These are phyloP conservation scores for Fusarium brachygibbosum DNA, from an alignment of 2,329 filamentous ascomycete species.

Conservation along the genomic window DNA sequence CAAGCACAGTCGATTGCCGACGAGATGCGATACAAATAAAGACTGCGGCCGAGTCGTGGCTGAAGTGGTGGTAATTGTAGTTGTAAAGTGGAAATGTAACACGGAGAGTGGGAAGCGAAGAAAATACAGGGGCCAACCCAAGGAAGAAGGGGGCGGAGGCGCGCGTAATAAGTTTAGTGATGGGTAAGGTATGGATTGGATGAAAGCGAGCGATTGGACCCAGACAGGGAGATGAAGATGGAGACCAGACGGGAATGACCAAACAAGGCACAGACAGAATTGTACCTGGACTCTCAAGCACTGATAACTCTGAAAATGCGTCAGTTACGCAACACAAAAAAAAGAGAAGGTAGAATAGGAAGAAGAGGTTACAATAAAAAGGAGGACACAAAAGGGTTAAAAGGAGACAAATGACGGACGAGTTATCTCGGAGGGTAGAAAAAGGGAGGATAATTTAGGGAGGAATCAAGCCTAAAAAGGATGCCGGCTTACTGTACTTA, in stretches of 20 bases:
- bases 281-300: background rate
- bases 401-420: background rate
- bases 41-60: conserved; percentile 24
- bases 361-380: conserved; percentile 2
- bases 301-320: conserved; percentile 7
- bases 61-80: conserved; percentile 28
- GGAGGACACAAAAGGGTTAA: conserved; percentile 18
- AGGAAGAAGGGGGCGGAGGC: conserved; percentile 33
- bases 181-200: conserved; percentile 15
- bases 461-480: conserved; percentile 17
- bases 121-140: conserved; percentile 42
- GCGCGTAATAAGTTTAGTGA: conserved; percentile 32
- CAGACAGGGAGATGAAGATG: conserved; percentile 34
- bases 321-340: background rate
- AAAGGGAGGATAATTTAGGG: conserved; percentile 33
- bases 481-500: conserved; percentile 34
- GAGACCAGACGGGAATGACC: conserved; percentile 23
- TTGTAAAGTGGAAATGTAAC: conserved; percentile 41
- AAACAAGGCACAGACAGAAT: conserved; percentile 11
- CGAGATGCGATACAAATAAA: conserved; percentile 26
- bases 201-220: conserved; percentile 42
- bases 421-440: conserved; percentile 3
- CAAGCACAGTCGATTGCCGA: conserved; percentile 33
- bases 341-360: background rate
- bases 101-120: conserved; percentile 42